Base-by-base conservation (phyloP, 495 filamentous ascomycete species). In the Podospora didyma region DNA sequence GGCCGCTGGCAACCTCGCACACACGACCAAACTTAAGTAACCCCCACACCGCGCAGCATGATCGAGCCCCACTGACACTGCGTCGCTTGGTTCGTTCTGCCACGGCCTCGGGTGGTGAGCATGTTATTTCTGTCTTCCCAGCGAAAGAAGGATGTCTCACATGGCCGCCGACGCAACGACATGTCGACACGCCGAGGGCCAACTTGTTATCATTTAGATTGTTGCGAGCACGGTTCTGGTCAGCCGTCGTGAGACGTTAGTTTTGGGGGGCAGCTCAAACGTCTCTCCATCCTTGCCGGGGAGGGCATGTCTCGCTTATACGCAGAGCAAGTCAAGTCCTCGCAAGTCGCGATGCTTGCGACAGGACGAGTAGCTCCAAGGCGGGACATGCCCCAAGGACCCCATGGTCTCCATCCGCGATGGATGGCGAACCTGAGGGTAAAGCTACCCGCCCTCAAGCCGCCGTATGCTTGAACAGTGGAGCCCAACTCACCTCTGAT, bases 71-170 rank as follows among this genome's bases (percentile, higher is more conserved):
- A 55, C 12, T 51, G 35, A 55, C 49, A 49, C 56, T 56, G 44
- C 31, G 21, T 31, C n/a, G 49, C 10, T 31, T 10, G 17, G 44
- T 50, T 31, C 46, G 44, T 50, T 31, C 46, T 51, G 44, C 19
- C 21, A 23, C 31, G 49, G 46, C 46, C 12, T 49, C 22, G 23
- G 16, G 46, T 20, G 46, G 11, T 11, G 14, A n/a, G 49, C 16
- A 54, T 34, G 46, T 19, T 11, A 34, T n/a, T 17, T 34, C 41
- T 46, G 12, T 17, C 41, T 54, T 28, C 42, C 12, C 4, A 26
- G 11, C 5, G 16, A 49, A 22, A 44, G 51, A 52, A 58, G 58
- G 46, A 56, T 46, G 53, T 54, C 60, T 62, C 59, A 65, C 56
- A 59, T 62, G 55, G 62, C 20, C 37, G 11, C 17, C 7, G 23